These are phyloP conservation scores for Vinca minor DNA, from an alignment of 257 asterid species.

Conservation along the genomic window DNA sequence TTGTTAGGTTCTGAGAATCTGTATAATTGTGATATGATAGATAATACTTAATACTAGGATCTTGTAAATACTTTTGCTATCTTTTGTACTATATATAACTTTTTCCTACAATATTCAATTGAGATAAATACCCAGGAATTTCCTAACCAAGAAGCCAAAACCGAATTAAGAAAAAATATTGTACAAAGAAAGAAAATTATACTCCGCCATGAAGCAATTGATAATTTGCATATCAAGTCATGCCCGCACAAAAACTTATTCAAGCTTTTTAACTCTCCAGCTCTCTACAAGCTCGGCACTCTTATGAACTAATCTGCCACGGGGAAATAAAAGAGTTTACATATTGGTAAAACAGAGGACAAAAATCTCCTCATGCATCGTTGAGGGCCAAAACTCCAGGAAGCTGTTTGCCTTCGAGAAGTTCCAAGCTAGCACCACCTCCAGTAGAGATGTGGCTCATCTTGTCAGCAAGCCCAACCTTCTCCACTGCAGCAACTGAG, in stretches of 20 bases:
- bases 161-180: no score
- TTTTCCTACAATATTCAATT: no score
- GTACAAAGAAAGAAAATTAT: not conserved
- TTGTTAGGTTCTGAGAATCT: no score
- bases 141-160: no score
- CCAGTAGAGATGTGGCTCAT: slow-evolving; percentile 97
- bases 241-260: slow-evolving; percentile 25
- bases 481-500: slow-evolving; percentile 94
- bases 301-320: slow-evolving; percentile 13
- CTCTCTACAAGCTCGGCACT: slow-evolving; percentile 23
- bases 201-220: not conserved
- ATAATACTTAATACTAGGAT: no score
- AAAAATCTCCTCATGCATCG: slow-evolving; percentile 37
- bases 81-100: no score
- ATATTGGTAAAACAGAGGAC: not conserved
- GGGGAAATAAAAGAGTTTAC: slow-evolving; percentile 6
- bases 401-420: slow-evolving; percentile 74
- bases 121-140: no score
- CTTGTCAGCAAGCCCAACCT: slow-evolving; percentile 82
- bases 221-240: slow-evolving; percentile 7
- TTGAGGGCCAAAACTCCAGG: slow-evolving; percentile 82
- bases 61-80: no score
- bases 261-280: slow-evolving; percentile 11
- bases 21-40: no score
- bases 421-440: slow-evolving; percentile 94